Percentiles rank a stretch among this genome's conserved stretches.
These are phyloP conservation scores for Aspergillus sparsus DNA, from an alignment of 495 filamentous ascomycete genomes.

Conservation along the genomic window DNA sequence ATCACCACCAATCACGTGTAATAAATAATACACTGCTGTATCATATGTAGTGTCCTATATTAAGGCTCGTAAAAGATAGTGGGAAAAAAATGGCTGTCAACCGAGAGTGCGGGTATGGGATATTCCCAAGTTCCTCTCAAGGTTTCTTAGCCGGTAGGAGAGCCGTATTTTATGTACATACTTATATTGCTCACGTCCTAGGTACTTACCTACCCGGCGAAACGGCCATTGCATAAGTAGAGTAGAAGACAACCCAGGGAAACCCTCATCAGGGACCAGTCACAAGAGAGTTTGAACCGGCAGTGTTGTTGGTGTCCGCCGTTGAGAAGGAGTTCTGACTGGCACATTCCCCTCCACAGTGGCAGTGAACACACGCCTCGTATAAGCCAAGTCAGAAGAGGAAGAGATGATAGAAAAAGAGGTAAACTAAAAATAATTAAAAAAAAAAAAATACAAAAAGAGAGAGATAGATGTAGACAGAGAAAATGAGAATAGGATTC, in stretches of 20 bases:
- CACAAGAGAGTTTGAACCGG: not conserved
- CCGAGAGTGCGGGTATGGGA: not conserved
- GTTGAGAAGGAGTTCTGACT: conserved; percentile 9
- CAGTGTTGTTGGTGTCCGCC: conserved; percentile 13
- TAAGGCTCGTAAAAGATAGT: conserved; percentile 10
- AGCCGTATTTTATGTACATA: not conserved
- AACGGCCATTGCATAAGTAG: conserved; percentile 7
- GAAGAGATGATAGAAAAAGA: conserved; percentile 16
- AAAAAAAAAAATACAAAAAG: conserved; percentile 2
- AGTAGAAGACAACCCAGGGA: not conserved
- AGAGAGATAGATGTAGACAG: conserved; percentile 3
- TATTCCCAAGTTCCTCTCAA: not conserved
- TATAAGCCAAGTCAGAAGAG: not conserved
- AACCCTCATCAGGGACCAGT: conserved; percentile 6
- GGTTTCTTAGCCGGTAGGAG: conserved; percentile 14
- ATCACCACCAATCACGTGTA: conserved; percentile 11
- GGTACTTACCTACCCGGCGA: not conserved
- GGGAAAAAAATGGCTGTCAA: not conserved
- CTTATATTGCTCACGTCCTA: too few relatives aligned
- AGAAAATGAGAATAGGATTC: conserved; percentile 3
- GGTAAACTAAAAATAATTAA: conserved; percentile 2
- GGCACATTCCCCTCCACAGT: conserved; percentile 6
- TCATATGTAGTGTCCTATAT: conserved; percentile 4
- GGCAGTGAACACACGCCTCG: conserved; percentile 3
- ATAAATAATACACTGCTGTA: conserved; percentile 6